A percentile compares a stretch with the other conserved stretches of the same genome.
phyloP scores from a whole-genome alignment of 2,329 filamentous ascomycete species.

The Colletotrichum sp. region DNA sequence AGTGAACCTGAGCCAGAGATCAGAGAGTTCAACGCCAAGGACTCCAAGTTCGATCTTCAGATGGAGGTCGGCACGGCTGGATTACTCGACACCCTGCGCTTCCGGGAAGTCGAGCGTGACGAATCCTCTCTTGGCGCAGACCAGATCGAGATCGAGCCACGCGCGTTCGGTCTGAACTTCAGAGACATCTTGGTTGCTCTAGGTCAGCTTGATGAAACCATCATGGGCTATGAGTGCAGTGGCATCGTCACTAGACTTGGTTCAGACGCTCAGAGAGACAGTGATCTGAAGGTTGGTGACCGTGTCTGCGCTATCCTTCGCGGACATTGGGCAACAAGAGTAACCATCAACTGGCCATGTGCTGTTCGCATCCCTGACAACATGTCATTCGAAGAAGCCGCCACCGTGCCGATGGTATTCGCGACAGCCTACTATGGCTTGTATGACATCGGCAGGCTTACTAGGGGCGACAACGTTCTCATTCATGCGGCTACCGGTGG shows the following conservation, averaged over 20 bases:
- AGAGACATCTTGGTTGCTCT: slow-evolving; percentile 28
- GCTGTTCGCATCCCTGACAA: slow-evolving; percentile 36
- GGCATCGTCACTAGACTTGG: slow-evolving; percentile 37
- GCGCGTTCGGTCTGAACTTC: slow-evolving; percentile 32
- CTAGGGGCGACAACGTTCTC: slow-evolving; percentile 34
- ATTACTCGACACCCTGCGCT: slow-evolving; percentile 27
- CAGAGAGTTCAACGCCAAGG: background rate
- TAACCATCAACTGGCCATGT: background rate
- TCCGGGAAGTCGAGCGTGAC: slow-evolving; percentile 16
- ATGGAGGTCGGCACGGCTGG: slow-evolving; percentile 26
- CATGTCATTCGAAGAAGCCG: slow-evolving; percentile 39
- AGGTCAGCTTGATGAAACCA: slow-evolving; percentile 24
- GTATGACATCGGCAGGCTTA: slow-evolving; percentile 31
- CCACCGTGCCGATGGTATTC: slow-evolving; percentile 38
- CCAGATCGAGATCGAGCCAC: slow-evolving; percentile 30
- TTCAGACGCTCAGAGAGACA: slow-evolving; percentile 20
- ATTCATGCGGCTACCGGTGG: slow-evolving; percentile 42
- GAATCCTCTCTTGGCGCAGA: background rate
- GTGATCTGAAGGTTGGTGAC: slow-evolving; percentile 10
- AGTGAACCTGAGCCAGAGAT: background rate
- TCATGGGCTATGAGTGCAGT: slow-evolving; percentile 35
- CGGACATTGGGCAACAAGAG: background rate
- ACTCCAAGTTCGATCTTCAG: background rate
- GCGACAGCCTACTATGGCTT: slow-evolving; percentile 37
- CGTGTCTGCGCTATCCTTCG: slow-evolving; percentile 8